Conservation (phyloP, 371 early-diverging fungal species). For the Gilbertella persicaria region DNA sequence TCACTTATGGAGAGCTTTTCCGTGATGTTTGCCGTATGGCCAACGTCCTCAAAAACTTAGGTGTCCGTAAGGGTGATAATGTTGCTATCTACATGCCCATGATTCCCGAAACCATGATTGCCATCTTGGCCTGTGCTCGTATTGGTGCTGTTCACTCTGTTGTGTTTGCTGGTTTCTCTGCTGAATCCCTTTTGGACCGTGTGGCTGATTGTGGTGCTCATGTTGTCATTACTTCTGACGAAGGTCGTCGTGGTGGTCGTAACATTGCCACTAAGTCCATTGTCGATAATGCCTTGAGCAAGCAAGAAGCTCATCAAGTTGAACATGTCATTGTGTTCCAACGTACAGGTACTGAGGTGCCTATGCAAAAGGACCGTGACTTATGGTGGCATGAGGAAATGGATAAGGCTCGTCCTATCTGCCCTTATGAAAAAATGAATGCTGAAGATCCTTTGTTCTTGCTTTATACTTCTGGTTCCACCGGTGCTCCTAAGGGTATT, state of each 20-base stretch:
- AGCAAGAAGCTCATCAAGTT: slow-evolving; percentile 58
- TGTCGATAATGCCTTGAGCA: slow-evolving; percentile 83
- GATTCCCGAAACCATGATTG: slow-evolving; percentile 91
- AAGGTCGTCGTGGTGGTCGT: slow-evolving; percentile 91
- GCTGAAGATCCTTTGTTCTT: slow-evolving; percentile 96
- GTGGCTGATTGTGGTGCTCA: slow-evolving; percentile 78
- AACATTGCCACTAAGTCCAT: slow-evolving; percentile 89
- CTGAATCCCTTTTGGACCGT: slow-evolving; percentile 85
- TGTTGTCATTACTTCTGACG: slow-evolving; percentile 84
- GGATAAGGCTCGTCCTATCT: slow-evolving; percentile 71
- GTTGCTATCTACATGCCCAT: slow-evolving; percentile 98
- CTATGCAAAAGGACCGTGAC: slow-evolving; percentile 77
- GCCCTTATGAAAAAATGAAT: slow-evolving; percentile 80
- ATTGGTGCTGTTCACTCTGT: slow-evolving; percentile 92
- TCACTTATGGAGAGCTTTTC: slow-evolving; percentile 87
- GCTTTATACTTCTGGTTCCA: slow-evolving; percentile 96
- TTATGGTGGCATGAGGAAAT: slow-evolving; percentile 89
- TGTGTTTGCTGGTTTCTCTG: slow-evolving; percentile 94
- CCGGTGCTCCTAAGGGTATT: slow-evolving; percentile 97
- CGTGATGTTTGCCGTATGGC: slow-evolving; percentile 82
- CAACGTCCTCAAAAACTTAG: slow-evolving; percentile 75
- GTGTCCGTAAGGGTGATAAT: slow-evolving; percentile 89
- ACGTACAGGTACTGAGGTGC: slow-evolving; percentile 76
- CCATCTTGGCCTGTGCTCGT: slow-evolving; percentile 94
- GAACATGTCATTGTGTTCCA: slow-evolving; percentile 87